phyloP scores from a whole-genome alignment of 1,284 basidiomycete genomes.

The Mycena sp. region DNA sequence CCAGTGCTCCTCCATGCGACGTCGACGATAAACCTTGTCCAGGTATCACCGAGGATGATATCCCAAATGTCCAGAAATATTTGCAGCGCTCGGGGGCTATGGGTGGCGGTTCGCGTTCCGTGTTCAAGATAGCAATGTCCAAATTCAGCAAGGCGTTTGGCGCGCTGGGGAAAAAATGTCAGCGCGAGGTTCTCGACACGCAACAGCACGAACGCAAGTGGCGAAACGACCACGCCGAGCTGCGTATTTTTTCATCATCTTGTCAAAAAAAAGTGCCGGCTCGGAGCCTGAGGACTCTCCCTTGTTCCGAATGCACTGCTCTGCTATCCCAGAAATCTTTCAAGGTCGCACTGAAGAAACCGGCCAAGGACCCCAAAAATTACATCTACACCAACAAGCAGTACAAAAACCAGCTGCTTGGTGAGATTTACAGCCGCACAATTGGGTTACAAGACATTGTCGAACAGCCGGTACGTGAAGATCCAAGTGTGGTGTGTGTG shows the following conservation, averaged over 20 bases:
- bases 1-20: background rate
- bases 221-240: constrained; percentile 2
- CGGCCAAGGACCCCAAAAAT: background rate
- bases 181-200: background rate
- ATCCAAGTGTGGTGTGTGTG: background rate
- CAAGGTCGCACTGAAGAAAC: background rate
- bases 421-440: constrained; percentile 7
- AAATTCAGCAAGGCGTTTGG: constrained; percentile 2
- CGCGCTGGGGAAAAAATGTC: background rate
- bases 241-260: background rate
- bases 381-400: no score
- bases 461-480: background rate
- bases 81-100: background rate
- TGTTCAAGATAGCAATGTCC: constrained; percentile 10
- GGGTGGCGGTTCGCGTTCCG: no score
- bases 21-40: background rate
- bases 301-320: background rate
- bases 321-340: background rate
- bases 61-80: background rate
- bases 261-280: background rate
- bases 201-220: constrained; percentile 8
- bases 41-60: background rate
- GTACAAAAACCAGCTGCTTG: background rate
- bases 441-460: constrained; percentile 7
- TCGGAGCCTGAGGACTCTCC: background rate